A percentile compares a stretch with the other conserved stretches of the same genome.
These are phyloP conservation scores for Letharia lupina DNA, from an alignment of 495 filamentous ascomycete species.

Conservation along the genomic window DNA sequence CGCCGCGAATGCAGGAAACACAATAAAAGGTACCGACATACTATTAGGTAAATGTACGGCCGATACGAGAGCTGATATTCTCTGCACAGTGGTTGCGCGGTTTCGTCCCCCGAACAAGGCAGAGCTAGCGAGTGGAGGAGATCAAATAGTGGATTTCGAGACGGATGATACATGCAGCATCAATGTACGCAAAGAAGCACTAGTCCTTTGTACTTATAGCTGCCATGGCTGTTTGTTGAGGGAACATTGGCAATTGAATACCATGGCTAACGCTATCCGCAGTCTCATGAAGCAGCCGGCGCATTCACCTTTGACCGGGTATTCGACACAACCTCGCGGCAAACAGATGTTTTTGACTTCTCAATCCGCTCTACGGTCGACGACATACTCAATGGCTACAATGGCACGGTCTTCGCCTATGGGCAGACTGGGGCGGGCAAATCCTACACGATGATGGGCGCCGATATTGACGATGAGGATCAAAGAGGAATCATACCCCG, in stretches of 20 bases:
- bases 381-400: constrained; percentile 97
- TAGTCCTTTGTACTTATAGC: not conserved
- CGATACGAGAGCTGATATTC: constrained; percentile 19
- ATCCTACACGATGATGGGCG: constrained; percentile 99
- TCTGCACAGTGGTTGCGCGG: constrained; percentile 70
- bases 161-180: constrained; percentile 82
- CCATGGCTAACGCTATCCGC: constrained; percentile 7
- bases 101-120: constrained; percentile 95
- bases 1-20: constrained; percentile 46
- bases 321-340: constrained; percentile 83
- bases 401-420: constrained; percentile 98
- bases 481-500: constrained; percentile 91
- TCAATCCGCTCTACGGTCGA: constrained; percentile 94
- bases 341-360: constrained; percentile 91
- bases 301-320: constrained; percentile 96
- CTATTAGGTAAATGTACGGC: not conserved
- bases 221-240: not conserved
- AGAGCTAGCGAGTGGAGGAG: constrained; percentile 80
- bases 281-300: constrained; percentile 78
- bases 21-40: constrained; percentile 56
- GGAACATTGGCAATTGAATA: not conserved
- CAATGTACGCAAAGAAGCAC: constrained; percentile 42
- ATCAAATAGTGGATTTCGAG: constrained; percentile 83
- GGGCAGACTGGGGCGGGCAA: constrained; percentile 98
- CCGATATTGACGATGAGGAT: constrained; percentile 84